These are phyloP conservation scores for Naganishia friedmannii DNA, from an alignment of 768 basidiomycete genomes.

Conservation along the genomic window DNA sequence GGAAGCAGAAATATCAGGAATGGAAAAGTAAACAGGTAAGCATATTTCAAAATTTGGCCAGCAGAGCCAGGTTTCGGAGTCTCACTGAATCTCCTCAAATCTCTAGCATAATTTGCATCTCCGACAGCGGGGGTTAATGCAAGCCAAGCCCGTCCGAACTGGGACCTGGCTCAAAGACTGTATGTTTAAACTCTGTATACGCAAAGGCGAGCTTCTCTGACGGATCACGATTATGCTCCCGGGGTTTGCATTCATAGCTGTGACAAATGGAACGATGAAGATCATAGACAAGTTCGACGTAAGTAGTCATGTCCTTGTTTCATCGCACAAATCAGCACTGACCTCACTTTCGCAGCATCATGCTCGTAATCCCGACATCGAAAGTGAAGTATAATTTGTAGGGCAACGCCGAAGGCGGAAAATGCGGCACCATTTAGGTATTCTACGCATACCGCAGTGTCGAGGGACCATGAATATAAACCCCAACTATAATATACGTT, in stretches of 20 bases:
- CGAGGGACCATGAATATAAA: too few species aligned
- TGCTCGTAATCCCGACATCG: slow-evolving; percentile 25
- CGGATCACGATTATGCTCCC: not conserved
- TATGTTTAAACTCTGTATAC: not conserved
- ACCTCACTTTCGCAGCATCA: slow-evolving; percentile 1
- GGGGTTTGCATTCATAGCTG: not conserved
- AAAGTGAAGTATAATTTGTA: slow-evolving; percentile 16
- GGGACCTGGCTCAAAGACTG: slow-evolving; percentile 25
- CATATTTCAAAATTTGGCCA: not conserved
- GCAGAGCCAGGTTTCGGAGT: not conserved
- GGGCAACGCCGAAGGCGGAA: too few species aligned
- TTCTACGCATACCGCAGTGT: too few species aligned
- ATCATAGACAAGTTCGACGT: slow-evolving; percentile 25
- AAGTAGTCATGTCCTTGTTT: not conserved
- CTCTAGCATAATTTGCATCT: slow-evolving; percentile 24
- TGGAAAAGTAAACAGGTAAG: slow-evolving; percentile 28
- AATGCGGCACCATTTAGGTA: too few species aligned
- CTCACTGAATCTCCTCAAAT: not conserved
- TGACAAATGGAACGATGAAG: slow-evolving; percentile 12
- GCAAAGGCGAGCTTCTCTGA: not conserved
- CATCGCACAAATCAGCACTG: not conserved
- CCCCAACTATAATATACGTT: not conserved
- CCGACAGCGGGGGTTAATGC: slow-evolving; percentile 23
- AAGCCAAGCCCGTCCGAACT: slow-evolving; percentile 22
- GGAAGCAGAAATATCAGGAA: slow-evolving; percentile 15